phyloP scores from a whole-genome alignment of 345 rosid species.

The Eutrema yunnanense region DNA sequence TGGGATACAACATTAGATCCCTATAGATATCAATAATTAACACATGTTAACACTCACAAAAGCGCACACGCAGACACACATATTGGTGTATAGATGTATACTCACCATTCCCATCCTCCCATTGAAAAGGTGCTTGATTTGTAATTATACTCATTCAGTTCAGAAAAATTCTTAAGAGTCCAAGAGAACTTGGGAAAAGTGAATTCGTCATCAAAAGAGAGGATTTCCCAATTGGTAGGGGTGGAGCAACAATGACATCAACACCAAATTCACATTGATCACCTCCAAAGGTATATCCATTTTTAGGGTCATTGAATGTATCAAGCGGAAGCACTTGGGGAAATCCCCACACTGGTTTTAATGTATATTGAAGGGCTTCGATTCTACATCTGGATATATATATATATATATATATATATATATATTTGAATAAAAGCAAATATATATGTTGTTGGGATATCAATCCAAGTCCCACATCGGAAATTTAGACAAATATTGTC shows the following conservation, averaged over 20 bases:
- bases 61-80: neutral
- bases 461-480: no score
- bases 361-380: neutral
- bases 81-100: neutral
- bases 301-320: neutral
- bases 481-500: no score
- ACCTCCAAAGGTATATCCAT: neutral
- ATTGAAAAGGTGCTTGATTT: neutral
- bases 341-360: neutral
- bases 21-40: neutral
- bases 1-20: neutral
- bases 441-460: no score
- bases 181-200: neutral
- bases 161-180: neutral
- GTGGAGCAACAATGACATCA: neutral
- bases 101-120: neutral
- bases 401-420: no score
- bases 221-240: neutral
- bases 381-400: neutral
- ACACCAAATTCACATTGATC: conserved; percentile 13
- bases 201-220: neutral
- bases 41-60: neutral
- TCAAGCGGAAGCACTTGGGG: neutral
- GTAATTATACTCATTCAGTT: neutral
- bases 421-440: neutral